Evolutionary conservation across 2,329 filamentous ascomycete species (phyloP).

Genomic region (Cladosporium colombiae): DNA sequence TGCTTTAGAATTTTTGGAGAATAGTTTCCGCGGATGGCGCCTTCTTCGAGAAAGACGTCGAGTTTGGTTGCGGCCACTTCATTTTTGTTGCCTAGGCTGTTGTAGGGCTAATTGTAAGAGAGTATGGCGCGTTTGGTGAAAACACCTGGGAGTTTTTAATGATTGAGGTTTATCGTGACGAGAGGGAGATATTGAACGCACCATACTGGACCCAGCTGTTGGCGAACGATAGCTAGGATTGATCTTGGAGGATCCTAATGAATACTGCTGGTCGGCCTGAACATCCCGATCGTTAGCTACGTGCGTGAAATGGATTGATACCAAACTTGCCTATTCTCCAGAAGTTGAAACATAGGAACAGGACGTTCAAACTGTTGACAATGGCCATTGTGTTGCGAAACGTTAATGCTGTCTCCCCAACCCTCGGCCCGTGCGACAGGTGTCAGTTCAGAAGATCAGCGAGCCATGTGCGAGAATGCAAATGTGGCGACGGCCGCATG

Average conservation of each 20-base stretch:
- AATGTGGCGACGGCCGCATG: too few relatives aligned
- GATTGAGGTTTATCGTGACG: background rate
- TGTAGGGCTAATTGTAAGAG: conserved; percentile 25
- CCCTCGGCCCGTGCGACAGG: background rate
- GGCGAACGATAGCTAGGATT: conserved; percentile 16
- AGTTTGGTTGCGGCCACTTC: conserved; percentile 57
- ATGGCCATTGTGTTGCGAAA: background rate
- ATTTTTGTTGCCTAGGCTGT: conserved; percentile 49
- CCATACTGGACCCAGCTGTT: background rate
- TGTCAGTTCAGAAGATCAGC: background rate
- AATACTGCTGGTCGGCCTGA: conserved; percentile 21
- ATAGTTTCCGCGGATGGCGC: conserved; percentile 21
- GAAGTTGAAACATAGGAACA: background rate
- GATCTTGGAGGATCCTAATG: conserved; percentile 17
- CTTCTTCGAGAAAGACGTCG: conserved; percentile 44
- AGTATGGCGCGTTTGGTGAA: conserved; percentile 28
- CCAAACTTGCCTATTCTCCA: background rate
- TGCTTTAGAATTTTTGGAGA: conserved; percentile 23
- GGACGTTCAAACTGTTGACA: background rate
- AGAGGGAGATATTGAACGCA: background rate
- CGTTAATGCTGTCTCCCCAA: background rate
- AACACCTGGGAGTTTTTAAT: conserved; percentile 12
- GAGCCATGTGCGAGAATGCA: background rate
- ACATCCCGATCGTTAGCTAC: background rate
- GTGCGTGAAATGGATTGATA: too few relatives aligned